These are phyloP conservation scores for Rhipidocladum racemiflorum DNA, from an alignment of 176 grass and related monocot species.

Conservation along the genomic window DNA sequence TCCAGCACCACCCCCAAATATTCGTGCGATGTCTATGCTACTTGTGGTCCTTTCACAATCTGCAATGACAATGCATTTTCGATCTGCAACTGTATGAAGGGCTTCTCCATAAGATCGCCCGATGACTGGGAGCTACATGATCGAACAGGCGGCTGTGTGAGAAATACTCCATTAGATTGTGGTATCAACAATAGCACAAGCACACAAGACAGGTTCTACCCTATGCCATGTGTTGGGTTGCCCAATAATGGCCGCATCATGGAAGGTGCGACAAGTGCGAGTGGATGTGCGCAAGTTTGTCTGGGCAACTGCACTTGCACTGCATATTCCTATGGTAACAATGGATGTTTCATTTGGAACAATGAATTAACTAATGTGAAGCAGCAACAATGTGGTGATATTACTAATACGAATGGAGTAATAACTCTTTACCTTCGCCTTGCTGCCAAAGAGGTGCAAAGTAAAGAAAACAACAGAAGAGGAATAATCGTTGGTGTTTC, in stretches of 20 bases:
- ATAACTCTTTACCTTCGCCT: slow-evolving; percentile 51
- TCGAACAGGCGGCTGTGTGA: slow-evolving; percentile 39
- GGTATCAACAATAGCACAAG: neutral
- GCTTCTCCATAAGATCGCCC: slow-evolving; percentile 29
- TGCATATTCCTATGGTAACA: slow-evolving; percentile 35
- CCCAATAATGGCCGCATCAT: slow-evolving; percentile 13
- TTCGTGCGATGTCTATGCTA: no score
- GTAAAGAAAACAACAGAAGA: neutral
- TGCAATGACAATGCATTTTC: slow-evolving; percentile 26
- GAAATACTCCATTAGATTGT: slow-evolving; percentile 43
- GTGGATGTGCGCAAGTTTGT: slow-evolving; percentile 35
- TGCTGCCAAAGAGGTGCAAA: slow-evolving; percentile 36
- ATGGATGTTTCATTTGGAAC: slow-evolving; percentile 33
- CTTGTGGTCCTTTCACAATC: slow-evolving; percentile 51
- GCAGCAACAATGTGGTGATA: neutral
- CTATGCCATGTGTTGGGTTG: slow-evolving; percentile 10
- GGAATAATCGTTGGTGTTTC: slow-evolving; percentile 1
- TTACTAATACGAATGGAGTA: neutral
- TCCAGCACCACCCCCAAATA: no score
- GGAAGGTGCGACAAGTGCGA: neutral
- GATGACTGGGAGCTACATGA: slow-evolving; percentile 48
- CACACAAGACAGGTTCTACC: slow-evolving; percentile 37
- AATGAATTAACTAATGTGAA: slow-evolving; percentile 40
- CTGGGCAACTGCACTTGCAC: slow-evolving; percentile 45
- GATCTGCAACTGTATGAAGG: slow-evolving; percentile 49